A percentile compares a stretch with the other conserved stretches of the same genome.
phyloP scores from a whole-genome alignment of 116 monocot species.

The Trichopus zeylanicus region DNA sequence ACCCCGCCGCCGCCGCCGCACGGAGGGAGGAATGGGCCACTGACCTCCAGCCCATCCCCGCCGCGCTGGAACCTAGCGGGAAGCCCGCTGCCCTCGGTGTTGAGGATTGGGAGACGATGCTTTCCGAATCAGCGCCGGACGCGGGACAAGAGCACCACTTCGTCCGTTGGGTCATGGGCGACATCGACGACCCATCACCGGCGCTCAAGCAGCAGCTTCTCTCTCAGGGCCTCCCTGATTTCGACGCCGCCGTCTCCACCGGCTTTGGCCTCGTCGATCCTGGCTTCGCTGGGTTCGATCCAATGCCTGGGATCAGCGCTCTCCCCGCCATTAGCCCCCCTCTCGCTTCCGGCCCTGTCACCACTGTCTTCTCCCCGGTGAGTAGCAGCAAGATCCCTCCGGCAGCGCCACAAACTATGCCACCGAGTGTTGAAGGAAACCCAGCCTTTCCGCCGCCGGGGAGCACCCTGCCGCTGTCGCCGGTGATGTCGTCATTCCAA shows the following conservation, averaged over 20 bases:
- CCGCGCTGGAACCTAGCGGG: conserved; percentile 18
- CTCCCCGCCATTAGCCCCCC: conserved; percentile 20
- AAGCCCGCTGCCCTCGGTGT: conserved; percentile 9
- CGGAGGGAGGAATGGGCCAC: conserved; percentile 35
- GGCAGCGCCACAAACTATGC: background rate
- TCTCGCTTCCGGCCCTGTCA: too few species aligned
- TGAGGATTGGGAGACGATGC: conserved; percentile 54
- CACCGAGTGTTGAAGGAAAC: too few species aligned
- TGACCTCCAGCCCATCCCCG: conserved; percentile 44
- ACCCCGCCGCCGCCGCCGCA: background rate
- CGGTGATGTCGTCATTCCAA: background rate
- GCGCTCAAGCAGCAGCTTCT: conserved; percentile 7
- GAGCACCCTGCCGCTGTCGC: background rate
- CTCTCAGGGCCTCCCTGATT: background rate
- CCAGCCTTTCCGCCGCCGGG: background rate
- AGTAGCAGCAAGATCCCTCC: background rate
- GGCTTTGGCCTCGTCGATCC: conserved; percentile 43
- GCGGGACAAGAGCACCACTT: conserved; percentile 31
- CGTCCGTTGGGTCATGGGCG: conserved; percentile 72
- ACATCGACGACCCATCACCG: conserved; percentile 23
- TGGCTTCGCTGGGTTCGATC: conserved; percentile 24
- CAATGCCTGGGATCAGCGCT: conserved; percentile 9
- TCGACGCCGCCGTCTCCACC: too few species aligned
- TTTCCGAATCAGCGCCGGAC: conserved; percentile 22
- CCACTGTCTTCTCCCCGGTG: too few species aligned